These are phyloP conservation scores for Phellopilus nigrolimitatus DNA, from an alignment of 1,284 basidiomycete genomes.

Conservation along the genomic window DNA sequence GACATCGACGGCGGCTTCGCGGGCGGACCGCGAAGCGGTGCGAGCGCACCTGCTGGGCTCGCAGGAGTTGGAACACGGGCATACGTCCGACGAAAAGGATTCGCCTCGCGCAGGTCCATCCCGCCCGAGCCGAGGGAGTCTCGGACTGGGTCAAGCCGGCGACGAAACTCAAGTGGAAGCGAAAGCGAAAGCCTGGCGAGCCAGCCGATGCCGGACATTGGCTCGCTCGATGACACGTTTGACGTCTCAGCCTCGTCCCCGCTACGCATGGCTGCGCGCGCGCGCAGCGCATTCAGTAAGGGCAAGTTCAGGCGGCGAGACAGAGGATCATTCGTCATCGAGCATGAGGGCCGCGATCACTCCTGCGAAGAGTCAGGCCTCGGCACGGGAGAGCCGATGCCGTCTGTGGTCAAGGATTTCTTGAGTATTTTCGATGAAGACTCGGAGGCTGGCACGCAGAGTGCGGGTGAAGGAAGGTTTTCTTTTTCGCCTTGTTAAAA, in stretches of 20 bases:
- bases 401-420: slow-evolving; percentile 89
- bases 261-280: background rate
- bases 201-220: slow-evolving; percentile 7
- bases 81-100: background rate
- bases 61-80: background rate
- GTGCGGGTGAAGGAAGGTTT: too few relatives aligned
- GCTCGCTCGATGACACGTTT: slow-evolving; percentile 1
- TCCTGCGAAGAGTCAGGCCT: slow-evolving; percentile 48
- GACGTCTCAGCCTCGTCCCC: background rate
- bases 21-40: background rate
- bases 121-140: too few relatives aligned
- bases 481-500: too few relatives aligned
- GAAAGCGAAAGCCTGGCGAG: background rate
- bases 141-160: background rate
- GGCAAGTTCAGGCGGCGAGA: slow-evolving; percentile 1
- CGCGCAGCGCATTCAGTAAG: background rate
- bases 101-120: background rate
- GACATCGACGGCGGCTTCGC: background rate
- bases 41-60: background rate
- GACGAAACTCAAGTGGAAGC: background rate
- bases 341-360: slow-evolving; percentile 44
- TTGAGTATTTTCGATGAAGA: slow-evolving; percentile 94
- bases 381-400: slow-evolving; percentile 43
- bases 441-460: too few relatives aligned
- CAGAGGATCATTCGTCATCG: background rate